phyloP scores from a whole-genome alignment of 2,329 filamentous ascomycete species.

The Aspergillus unguis region DNA sequence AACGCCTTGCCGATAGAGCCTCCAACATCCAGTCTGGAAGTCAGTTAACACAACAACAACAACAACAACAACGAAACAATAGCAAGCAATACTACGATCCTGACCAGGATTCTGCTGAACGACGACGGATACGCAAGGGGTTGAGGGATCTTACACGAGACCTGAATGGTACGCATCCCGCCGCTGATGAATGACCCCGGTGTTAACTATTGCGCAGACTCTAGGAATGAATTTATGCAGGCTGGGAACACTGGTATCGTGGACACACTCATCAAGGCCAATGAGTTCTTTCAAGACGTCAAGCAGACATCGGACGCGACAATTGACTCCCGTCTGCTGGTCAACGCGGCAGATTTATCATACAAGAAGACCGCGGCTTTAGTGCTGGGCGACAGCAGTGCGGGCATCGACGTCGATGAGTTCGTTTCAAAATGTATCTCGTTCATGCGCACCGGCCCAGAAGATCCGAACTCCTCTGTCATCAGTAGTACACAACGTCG shows the following conservation, averaged over 20 bases:
- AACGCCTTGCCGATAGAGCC: slow-evolving; percentile 40
- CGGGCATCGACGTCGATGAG: slow-evolving; percentile 83
- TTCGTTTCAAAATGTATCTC: slow-evolving; percentile 86
- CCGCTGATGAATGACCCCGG: neutral
- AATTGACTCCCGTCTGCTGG: slow-evolving; percentile 81
- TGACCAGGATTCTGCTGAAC: slow-evolving; percentile 72
- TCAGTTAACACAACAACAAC: slow-evolving; percentile 25
- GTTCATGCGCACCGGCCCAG: slow-evolving; percentile 72
- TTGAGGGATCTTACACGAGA: slow-evolving; percentile 65
- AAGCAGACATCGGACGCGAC: slow-evolving; percentile 88
- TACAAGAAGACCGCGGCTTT: slow-evolving; percentile 74
- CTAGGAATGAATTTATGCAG: slow-evolving; percentile 67
- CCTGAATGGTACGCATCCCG: slow-evolving; percentile 51
- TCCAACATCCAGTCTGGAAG: slow-evolving; percentile 22
- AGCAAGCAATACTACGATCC: slow-evolving; percentile 68
- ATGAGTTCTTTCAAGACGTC: slow-evolving; percentile 64
- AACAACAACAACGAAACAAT: slow-evolving; percentile 27
- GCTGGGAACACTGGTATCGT: slow-evolving; percentile 63
- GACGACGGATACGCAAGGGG: slow-evolving; percentile 66
- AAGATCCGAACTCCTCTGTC: slow-evolving; percentile 49
- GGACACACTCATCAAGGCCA: slow-evolving; percentile 63
- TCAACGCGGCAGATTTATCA: slow-evolving; percentile 74
- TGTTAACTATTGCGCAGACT: slow-evolving; percentile 49
- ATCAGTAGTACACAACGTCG: slow-evolving; percentile 39
- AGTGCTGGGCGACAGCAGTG: slow-evolving; percentile 66